Percentiles rank a stretch among this genome's conserved stretches.
These are phyloP conservation scores for Lasiodiplodia theobromae DNA, from an alignment of 2,329 filamentous ascomycete genomes.

Conservation along the genomic window DNA sequence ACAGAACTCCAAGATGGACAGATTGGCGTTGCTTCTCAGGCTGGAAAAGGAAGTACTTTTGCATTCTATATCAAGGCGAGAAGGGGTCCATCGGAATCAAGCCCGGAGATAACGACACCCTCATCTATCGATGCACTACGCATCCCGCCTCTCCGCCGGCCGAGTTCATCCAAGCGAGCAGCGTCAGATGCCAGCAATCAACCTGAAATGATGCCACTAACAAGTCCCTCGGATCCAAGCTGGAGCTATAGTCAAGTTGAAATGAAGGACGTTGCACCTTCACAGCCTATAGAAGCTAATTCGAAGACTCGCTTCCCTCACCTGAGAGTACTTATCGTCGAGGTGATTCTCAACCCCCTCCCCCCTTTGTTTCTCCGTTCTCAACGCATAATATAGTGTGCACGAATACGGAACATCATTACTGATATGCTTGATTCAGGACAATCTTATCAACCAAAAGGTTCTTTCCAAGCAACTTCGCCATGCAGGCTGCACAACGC, in stretches of 20 bases:
- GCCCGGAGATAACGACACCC: not conserved
- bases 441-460: constrained; percentile 48
- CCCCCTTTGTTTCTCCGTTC: not conserved
- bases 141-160: constrained; percentile 3
- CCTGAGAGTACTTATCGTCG: constrained; percentile 19
- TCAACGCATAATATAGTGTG: no score
- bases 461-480: constrained; percentile 44
- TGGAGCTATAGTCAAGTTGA: constrained; percentile 10
- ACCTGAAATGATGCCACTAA: constrained; percentile 10
- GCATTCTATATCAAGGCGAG: constrained; percentile 44
- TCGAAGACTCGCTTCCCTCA: not conserved
- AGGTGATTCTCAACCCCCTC: not conserved
- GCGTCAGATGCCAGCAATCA: not conserved
- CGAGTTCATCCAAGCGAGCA: not conserved
- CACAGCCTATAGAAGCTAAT: not conserved
- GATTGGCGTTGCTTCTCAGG: constrained; percentile 43
- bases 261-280: not conserved
- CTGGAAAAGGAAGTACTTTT: constrained; percentile 43
- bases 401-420: no score
- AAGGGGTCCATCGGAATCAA: not conserved
- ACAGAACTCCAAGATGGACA: constrained; percentile 45
- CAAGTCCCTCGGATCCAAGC: constrained; percentile 4
- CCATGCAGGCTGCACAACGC: constrained; percentile 40
- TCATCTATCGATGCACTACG: constrained; percentile 4
- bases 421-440: constrained; percentile 37